Percentiles rank a stretch among this genome's conserved stretches.
phyloP scores from a whole-genome alignment of 2,329 filamentous ascomycete species.

The Fusarium verticillioides region DNA sequence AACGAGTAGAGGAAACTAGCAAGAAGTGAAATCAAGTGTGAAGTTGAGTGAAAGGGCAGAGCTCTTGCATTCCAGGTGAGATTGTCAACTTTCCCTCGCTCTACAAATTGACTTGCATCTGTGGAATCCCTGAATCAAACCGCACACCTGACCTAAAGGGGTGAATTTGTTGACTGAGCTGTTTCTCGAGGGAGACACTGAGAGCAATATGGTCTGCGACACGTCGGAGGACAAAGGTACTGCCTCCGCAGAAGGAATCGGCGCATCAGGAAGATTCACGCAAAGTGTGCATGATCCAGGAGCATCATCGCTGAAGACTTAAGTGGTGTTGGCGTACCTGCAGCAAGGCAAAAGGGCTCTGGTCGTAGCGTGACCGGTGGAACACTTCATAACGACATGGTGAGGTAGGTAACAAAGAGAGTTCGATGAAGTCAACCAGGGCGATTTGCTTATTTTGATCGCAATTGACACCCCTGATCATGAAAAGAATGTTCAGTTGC shows the following conservation, averaged over 20 bases:
- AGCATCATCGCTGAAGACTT: neutral
- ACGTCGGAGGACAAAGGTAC: fast-evolving
- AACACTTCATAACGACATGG: too few relatives aligned
- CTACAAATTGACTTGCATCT: neutral
- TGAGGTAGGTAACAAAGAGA: too few relatives aligned
- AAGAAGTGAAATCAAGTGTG: neutral
- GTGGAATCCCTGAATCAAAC: neutral
- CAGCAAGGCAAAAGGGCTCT: too few relatives aligned
- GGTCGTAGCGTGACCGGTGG: too few relatives aligned
- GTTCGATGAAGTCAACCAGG: too few relatives aligned
- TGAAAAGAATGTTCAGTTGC: too few relatives aligned
- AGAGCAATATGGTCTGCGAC: neutral
- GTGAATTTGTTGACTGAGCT: neutral
- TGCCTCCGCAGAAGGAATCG: neutral
- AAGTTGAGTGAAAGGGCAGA: neutral
- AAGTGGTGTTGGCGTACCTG: neutral
- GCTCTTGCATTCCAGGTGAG: neutral
- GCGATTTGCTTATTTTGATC: too few relatives aligned
- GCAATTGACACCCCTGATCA: too few relatives aligned
- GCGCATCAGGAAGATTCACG: fast-evolving
- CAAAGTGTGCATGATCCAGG: fast-evolving
- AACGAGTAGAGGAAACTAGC: neutral
- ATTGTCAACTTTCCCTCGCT: neutral
- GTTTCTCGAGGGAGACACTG: fast-evolving
- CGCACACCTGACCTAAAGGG: fast-evolving